Evolutionary conservation across 2,329 filamentous ascomycete species (phyloP), one percentile per base, ranked within the genome.

Genomic region (Paraphoma chrysanthemicola): DNA sequence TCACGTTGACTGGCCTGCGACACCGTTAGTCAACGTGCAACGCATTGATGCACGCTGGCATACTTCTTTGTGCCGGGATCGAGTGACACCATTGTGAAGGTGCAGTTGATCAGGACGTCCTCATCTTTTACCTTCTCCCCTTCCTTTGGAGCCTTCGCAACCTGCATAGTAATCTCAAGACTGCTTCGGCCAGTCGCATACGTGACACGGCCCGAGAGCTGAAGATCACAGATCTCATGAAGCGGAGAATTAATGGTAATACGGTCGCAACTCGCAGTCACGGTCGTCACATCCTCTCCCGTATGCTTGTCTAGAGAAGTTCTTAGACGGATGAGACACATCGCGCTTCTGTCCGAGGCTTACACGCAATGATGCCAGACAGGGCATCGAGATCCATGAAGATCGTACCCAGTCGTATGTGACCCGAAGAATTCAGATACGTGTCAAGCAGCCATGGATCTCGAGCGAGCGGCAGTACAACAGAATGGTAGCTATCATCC

Each of bases 331-430:
- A 12, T 30, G n/a, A 42, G 36, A 16, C 33, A 44, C 45, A 47
- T 43, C 38, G 57, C 87, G 63, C 87, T 86, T 57, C 87, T 89
- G 72, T 90, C 23, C 46, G 89, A 16, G 53, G 56, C 70, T 68
- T 69, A 74, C 51, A 53, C 60, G 90, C 90, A 53, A 93, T 85
- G 45, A 93, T 86, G 9, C 91, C 90, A 0, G 90, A 90, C 7
- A 93, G 77, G 0, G 90, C 90, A 75, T 93, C 90, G 1, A 93
- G 82, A 60, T 93, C 90, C 89, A 93, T 93, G 59, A 93, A 86
- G 14, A 93, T 79, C 0, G 90, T 88, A 0, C 90, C 90, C 7
- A 93, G 81, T 51, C 81, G 83, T 64, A 93, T 90, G 64, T 92
- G 89, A 0, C 90, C 90, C 0, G 86, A 87, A 1, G 89, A 85